Percentiles rank a stretch among this genome's conserved stretches.
These are phyloP conservation scores for Epicoccum sorghinum DNA, from an alignment of 2,329 filamentous ascomycete genomes.

Conservation along the genomic window DNA sequence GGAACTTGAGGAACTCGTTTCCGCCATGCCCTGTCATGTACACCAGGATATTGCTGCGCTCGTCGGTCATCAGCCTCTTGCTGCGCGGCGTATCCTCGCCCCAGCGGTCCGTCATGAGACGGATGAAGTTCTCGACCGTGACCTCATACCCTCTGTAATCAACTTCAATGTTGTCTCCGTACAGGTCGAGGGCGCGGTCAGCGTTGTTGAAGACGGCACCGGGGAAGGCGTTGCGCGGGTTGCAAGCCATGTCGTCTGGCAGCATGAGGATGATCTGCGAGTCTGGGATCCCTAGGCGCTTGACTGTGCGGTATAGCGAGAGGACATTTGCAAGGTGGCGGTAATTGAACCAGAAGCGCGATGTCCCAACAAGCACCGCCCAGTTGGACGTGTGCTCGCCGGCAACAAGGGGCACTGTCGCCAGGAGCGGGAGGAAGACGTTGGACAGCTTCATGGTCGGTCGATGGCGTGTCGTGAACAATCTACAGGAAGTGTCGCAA, in stretches of 20 bases:
- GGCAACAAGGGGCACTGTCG: conserved; percentile 49
- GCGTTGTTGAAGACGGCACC: conserved; percentile 99
- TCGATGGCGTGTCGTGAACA: neutral
- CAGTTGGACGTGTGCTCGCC: conserved; percentile 96
- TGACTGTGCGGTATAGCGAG: conserved; percentile 96
- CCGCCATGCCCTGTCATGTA: conserved; percentile 99
- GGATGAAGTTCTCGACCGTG: conserved; percentile 98
- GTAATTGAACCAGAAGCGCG: conserved; percentile 99
- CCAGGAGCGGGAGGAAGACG: conserved; percentile 36
- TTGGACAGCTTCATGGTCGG: conserved; percentile 33
- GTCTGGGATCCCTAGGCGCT: conserved; percentile 95
- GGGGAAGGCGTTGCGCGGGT: conserved; percentile 96
- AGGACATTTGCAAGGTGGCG: conserved; percentile 97
- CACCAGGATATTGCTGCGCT: conserved; percentile 93
- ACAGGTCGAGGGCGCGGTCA: conserved; percentile 91
- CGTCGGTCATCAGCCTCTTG: conserved; percentile 92
- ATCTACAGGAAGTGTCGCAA: neutral
- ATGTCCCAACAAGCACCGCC: conserved; percentile 98
- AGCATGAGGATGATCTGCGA: conserved; percentile 99
- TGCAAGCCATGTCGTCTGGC: conserved; percentile 99
- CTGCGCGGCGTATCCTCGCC: conserved; percentile 93
- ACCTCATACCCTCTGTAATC: conserved; percentile 98
- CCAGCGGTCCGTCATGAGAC: conserved; percentile 90
- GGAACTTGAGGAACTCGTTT: conserved; percentile 97
- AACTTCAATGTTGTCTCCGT: conserved; percentile 98